Conservation (phyloP, 2,329 filamentous ascomycete species). For the Aspergillus pseudoglaucus region DNA sequence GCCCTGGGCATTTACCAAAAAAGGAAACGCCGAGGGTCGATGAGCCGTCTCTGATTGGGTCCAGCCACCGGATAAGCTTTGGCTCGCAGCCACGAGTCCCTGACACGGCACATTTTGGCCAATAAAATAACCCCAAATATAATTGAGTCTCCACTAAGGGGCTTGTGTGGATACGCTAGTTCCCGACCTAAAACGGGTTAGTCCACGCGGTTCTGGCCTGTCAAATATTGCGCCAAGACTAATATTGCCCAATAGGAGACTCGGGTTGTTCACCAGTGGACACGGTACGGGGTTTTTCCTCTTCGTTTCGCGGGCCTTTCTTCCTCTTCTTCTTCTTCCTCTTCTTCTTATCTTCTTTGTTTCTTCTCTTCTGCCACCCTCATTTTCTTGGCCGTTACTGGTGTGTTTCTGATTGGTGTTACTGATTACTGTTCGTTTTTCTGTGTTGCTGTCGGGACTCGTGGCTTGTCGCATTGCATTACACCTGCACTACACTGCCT, state of each 20-base stretch:
- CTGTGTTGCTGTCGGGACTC: too few relatives aligned
- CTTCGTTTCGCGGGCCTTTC: not conserved
- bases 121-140: not conserved
- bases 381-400: not conserved
- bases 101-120: not conserved
- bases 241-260: too few relatives aligned
- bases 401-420: too few relatives aligned
- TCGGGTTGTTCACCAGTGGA: too few relatives aligned
- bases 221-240: not conserved
- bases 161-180: not conserved
- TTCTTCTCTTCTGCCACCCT: not conserved
- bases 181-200: not conserved
- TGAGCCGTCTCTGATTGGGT: not conserved
- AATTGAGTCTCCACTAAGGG: not conserved
- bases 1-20: too few relatives aligned
- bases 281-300: not conserved
- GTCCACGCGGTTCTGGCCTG: not conserved
- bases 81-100: slow-evolving; percentile 11
- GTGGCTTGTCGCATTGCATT: too few relatives aligned
- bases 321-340: not conserved
- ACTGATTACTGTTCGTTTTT: too few relatives aligned
- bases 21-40: too few relatives aligned
- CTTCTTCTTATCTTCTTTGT: slow-evolving; percentile 1
- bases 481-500: too few relatives aligned
- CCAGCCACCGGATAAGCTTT: not conserved